Percentiles rank a stretch among this genome's conserved stretches.
Evolutionary conservation across 2,329 filamentous ascomycete genomes (phyloP).

Genomic region (Xylariaceae sp.): DNA sequence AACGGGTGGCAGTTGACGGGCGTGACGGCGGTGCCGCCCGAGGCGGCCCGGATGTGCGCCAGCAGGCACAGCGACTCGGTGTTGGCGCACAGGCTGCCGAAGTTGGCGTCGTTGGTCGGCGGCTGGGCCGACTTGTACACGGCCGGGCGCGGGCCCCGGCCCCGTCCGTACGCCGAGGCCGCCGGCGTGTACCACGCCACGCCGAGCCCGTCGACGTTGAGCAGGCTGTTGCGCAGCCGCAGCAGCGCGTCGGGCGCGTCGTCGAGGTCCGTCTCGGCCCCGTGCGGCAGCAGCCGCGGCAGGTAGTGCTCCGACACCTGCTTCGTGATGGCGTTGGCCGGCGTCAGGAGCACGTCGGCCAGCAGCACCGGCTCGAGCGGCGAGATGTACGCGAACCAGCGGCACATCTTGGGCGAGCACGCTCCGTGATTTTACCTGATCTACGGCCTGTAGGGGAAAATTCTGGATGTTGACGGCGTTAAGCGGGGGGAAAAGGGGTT

Average conservation of each 20-base stretch:
- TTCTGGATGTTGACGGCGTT: too few relatives aligned
- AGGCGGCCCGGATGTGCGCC: background rate
- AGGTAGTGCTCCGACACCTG: background rate
- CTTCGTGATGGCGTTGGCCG: background rate
- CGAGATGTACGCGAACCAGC: constrained; percentile 1
- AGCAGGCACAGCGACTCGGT: background rate
- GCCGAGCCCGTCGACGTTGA: constrained; percentile 1
- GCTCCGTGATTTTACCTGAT: too few relatives aligned
- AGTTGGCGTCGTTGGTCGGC: constrained; percentile 1
- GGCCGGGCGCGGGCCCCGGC: background rate
- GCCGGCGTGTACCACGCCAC: background rate
- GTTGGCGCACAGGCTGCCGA: constrained; percentile 1
- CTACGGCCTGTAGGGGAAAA: too few relatives aligned
- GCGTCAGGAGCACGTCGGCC: background rate
- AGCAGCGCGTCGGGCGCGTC: background rate
- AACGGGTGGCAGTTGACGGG: constrained; percentile 9
- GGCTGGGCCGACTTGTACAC: background rate
- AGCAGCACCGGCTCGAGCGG: background rate
- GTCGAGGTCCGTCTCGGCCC: background rate
- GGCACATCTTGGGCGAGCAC: background rate
- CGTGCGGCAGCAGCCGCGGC: background rate
- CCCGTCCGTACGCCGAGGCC: background rate
- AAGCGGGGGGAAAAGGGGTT: too few relatives aligned
- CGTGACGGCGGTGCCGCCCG: background rate
- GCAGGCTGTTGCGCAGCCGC: background rate